These are phyloP conservation scores for Ophiostoma himal-ulmi DNA, from an alignment of 2,329 filamentous ascomycete species.

Conservation along the genomic window DNA sequence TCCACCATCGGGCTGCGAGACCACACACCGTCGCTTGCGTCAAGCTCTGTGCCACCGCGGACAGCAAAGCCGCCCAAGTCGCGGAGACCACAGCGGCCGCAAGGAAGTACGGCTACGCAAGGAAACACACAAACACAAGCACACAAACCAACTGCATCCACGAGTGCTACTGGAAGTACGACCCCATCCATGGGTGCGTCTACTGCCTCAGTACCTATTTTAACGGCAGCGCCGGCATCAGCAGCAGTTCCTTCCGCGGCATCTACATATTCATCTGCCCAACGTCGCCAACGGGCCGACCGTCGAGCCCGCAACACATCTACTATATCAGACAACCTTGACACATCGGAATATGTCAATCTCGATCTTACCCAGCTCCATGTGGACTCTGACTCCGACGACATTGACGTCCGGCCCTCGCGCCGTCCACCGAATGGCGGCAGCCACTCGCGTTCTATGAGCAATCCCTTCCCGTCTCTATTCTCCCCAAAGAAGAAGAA, in stretches of 20 bases:
- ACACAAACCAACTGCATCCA: neutral
- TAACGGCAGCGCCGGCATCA: neutral
- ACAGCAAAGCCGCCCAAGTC: neutral
- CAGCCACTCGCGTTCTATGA: constrained; percentile 61
- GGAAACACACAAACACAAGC: neutral
- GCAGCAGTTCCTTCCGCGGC: neutral
- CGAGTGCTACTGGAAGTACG: neutral
- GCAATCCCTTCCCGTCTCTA: constrained; percentile 70
- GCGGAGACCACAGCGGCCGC: constrained; percentile 1
- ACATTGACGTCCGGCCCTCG: constrained; percentile 36
- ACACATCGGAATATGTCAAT: constrained; percentile 16
- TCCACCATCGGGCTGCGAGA: neutral
- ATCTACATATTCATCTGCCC: neutral
- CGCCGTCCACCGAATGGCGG: constrained; percentile 27
- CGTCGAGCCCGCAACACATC: constrained; percentile 14
- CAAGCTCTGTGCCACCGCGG: constrained; percentile 5
- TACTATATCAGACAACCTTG: constrained; percentile 5
- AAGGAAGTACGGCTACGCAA: neutral
- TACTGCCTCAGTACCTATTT: neutral
- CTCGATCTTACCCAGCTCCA: constrained; percentile 27
- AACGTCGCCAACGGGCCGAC: constrained; percentile 1
- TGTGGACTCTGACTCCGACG: constrained; percentile 36
- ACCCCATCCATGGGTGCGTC: neutral
- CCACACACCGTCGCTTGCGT: neutral
- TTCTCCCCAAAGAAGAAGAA: constrained; percentile 59